phyloP scores from a whole-genome alignment of 306 rosid species.

The Styphnolobium japonicum region DNA sequence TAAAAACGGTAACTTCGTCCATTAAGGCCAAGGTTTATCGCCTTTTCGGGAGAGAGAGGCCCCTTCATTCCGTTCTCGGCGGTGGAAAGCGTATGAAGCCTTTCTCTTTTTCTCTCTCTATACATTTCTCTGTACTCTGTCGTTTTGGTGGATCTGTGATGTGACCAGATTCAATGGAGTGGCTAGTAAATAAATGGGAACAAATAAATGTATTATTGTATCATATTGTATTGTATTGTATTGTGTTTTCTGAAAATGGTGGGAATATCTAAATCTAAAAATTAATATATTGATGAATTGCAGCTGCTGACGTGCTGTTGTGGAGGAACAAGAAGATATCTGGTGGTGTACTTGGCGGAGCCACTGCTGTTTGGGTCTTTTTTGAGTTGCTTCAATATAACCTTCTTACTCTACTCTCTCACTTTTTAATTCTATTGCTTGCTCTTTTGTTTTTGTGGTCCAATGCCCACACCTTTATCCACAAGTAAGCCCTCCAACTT shows the following conservation, averaged over 20 bases:
- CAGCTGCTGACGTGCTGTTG: conserved; percentile 88
- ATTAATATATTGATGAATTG: too few relatives aligned
- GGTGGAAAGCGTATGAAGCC: conserved; percentile 77
- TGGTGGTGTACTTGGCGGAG: conserved; percentile 65
- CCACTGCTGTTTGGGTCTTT: conserved; percentile 67
- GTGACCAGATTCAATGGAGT: not conserved
- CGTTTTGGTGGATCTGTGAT: conserved; percentile 27
- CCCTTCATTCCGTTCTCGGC: conserved; percentile 72
- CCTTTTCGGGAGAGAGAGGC: conserved; percentile 75
- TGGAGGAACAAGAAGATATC: conserved; percentile 97
- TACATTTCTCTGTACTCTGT: not conserved
- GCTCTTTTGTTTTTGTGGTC: conserved; percentile 86
- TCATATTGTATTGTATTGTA: too few relatives aligned
- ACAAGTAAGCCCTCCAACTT: conserved; percentile 58
- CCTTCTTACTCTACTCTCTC: conserved; percentile 73
- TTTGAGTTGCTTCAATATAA: conserved; percentile 87
- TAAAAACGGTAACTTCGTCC: conserved; percentile 34
- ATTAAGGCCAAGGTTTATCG: conserved; percentile 60
- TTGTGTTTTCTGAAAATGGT: too few relatives aligned
- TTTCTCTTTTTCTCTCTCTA: not conserved
- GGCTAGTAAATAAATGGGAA: too few relatives aligned
- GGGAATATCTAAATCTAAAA: too few relatives aligned
- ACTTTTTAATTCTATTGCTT: conserved; percentile 53
- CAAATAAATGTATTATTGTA: too few relatives aligned
- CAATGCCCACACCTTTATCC: conserved; percentile 73